These are phyloP conservation scores for Pelargonium myrrhifolium DNA, from an alignment of 441 rosid genomes.

Conservation along the genomic window DNA sequence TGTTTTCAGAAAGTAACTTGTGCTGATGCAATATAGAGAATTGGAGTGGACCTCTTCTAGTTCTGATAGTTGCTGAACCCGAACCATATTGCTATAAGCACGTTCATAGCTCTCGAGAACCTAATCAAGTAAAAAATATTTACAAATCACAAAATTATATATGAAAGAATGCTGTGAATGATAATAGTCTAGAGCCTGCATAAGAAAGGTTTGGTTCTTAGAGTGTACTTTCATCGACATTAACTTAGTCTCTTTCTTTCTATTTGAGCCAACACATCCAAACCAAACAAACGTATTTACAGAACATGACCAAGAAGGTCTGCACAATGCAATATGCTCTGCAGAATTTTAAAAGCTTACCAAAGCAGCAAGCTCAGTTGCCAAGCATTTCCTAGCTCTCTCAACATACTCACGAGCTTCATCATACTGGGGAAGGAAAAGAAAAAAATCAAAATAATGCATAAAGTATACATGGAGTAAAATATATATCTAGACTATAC, in stretches of 20 bases:
- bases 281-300: neutral
- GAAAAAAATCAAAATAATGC: neutral
- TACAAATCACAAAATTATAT: conserved; percentile 8
- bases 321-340: neutral
- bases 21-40: conserved; percentile 2
- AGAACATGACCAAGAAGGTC: conserved; percentile 4
- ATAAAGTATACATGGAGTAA: neutral
- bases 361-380: conserved; percentile 99
- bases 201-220: neutral
- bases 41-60: conserved; percentile 74
- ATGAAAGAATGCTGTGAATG: neutral
- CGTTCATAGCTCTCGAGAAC: conserved; percentile 99
- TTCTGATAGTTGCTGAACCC: conserved; percentile 97
- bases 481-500: neutral
- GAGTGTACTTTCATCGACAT: neutral
- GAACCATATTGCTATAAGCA: conserved; percentile 95
- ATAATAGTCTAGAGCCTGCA: neutral
- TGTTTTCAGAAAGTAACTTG: conserved; percentile 5
- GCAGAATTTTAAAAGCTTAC: conserved; percentile 37
- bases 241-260: neutral
- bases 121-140: conserved; percentile 31
- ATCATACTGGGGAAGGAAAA: conserved; percentile 47
- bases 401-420: conserved; percentile 97
- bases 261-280: neutral
- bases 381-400: conserved; percentile 96